Evolutionary conservation across 2,329 filamentous ascomycete species (phyloP), one percentile per base, ranked within the genome.

Genomic region (Colletotrichum brevisporum): DNA sequence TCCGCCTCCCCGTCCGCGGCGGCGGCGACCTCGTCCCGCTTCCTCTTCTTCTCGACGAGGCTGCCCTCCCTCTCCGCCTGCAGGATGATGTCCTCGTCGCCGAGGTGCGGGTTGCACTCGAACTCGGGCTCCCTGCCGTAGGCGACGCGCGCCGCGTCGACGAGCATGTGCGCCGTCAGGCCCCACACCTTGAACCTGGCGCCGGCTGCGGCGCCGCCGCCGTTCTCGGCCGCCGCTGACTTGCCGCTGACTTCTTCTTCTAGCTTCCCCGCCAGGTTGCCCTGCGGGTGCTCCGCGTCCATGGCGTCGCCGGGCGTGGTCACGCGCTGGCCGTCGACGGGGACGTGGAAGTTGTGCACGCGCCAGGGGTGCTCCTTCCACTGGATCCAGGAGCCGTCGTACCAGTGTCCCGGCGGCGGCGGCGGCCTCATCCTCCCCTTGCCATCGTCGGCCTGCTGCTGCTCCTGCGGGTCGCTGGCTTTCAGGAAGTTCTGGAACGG

Each of bases 281-380:
- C 81, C 77, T 89, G 80, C 48, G 77, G 81, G 66, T 80, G 80
- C 63, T 77, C 72, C 47, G 71, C 72, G 31, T 71, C 70, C 27
- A 69, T 69, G 26, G 74, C 70, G 50, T 71, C 57, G 21, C 77
- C 55, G 21, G 92, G 90, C 78, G 87, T 90, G 10, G 89, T 86
- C 21, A 95, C 91, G 26, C 83, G 87, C 81, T 93, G 90, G 75
- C 91, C 88, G 61, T 87, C 88, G 43, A 95, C 89, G 2, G 94
- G 95, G 27, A 98, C 94, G 82, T 93, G 92, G 82, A 98, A 98
- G 81, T 95, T 95, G 81, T 98, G 95, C 85, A 97, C 86, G 74
- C 86, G 83, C 95, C 95, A 98, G n/a, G 87, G 87, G 59, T 85
- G 84, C 71, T 92, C 89, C 78, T 96, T 90, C 90, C 91, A 97